Conservation (phyloP, 2,329 filamentous ascomycete genomes). For the Aspergillus sojae region DNA sequence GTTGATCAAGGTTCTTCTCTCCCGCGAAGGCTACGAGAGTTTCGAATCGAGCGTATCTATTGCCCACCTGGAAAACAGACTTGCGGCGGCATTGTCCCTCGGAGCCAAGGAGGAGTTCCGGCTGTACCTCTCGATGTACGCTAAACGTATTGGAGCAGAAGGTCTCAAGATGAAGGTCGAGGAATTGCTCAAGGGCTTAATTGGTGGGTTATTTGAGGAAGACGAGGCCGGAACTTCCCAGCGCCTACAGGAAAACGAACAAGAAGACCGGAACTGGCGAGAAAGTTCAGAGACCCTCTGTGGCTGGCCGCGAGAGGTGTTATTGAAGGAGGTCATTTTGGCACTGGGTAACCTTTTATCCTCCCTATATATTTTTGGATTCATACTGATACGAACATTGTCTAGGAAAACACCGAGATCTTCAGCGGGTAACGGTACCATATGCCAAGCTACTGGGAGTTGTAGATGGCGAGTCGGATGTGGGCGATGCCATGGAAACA, state of each 20-base stretch:
- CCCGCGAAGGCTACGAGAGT: conserved; percentile 85
- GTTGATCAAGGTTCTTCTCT: conserved; percentile 84
- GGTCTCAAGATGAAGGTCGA: conserved; percentile 86
- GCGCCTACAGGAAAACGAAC: conserved; percentile 31
- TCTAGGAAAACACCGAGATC: conserved; percentile 77
- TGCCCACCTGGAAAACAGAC: conserved; percentile 90
- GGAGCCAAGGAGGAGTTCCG: conserved; percentile 90
- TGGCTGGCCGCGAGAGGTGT: conserved; percentile 85
- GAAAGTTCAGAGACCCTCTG: conserved; percentile 70
- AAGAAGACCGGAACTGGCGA: conserved; percentile 49
- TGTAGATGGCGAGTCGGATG: conserved; percentile 38
- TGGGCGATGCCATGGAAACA: conserved; percentile 40
- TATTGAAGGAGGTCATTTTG: conserved; percentile 88
- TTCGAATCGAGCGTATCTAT: conserved; percentile 92
- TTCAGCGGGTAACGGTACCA: conserved; percentile 92
- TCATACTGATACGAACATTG: conserved; percentile 55
- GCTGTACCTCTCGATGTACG: conserved; percentile 96
- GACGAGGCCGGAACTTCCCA: conserved; percentile 49
- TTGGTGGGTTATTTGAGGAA: conserved; percentile 69
- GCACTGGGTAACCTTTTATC: conserved; percentile 72
- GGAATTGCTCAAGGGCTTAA: conserved; percentile 79
- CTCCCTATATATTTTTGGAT: conserved; percentile 9
- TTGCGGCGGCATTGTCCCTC: conserved; percentile 83
- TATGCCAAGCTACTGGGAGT: conserved; percentile 81
- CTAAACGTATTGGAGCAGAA: conserved; percentile 90